Conservation (phyloP, 345 rosid genomes). For the Aethionema arabicum region DNA sequence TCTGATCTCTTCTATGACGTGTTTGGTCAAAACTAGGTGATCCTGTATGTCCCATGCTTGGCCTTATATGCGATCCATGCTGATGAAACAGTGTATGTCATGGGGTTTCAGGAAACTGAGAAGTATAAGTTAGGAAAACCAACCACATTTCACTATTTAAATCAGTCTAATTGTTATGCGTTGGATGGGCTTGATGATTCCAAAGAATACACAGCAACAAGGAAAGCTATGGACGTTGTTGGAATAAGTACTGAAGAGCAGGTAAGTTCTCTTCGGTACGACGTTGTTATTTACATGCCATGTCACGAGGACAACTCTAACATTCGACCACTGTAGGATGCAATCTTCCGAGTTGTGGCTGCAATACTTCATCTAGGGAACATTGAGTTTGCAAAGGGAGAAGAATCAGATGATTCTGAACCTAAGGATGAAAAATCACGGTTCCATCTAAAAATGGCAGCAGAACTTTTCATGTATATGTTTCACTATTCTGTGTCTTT, state of each 20-base stretch:
- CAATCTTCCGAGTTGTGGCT: slow-evolving; percentile 86
- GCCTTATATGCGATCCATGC: background rate
- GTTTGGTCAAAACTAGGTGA: slow-evolving; percentile 9
- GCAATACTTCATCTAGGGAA: slow-evolving; percentile 98
- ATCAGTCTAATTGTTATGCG: slow-evolving; percentile 81
- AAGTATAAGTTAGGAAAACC: slow-evolving; percentile 81
- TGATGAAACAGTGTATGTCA: slow-evolving; percentile 15
- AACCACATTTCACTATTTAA: slow-evolving; percentile 80
- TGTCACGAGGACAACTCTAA: slow-evolving; percentile 27
- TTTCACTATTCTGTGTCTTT: slow-evolving; percentile 25
- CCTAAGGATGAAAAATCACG: slow-evolving; percentile 84
- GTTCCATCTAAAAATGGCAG: slow-evolving; percentile 75
- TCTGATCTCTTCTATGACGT: slow-evolving; percentile 21
- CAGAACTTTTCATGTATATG: slow-evolving; percentile 81
- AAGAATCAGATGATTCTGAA: slow-evolving; percentile 74
- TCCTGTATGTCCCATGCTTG: slow-evolving; percentile 12
- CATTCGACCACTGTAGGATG: slow-evolving; percentile 54
- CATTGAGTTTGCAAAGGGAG: slow-evolving; percentile 77
- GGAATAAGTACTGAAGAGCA: slow-evolving; percentile 80
- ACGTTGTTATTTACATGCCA: slow-evolving; percentile 12
- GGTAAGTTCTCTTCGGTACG: slow-evolving; percentile 52
- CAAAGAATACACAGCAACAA: slow-evolving; percentile 73
- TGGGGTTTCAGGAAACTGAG: slow-evolving; percentile 59
- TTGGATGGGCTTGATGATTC: slow-evolving; percentile 81
- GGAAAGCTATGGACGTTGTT: slow-evolving; percentile 93